phyloP scores from a whole-genome alignment of 1,139 yeast species.

The Diutina ranongensis region DNA sequence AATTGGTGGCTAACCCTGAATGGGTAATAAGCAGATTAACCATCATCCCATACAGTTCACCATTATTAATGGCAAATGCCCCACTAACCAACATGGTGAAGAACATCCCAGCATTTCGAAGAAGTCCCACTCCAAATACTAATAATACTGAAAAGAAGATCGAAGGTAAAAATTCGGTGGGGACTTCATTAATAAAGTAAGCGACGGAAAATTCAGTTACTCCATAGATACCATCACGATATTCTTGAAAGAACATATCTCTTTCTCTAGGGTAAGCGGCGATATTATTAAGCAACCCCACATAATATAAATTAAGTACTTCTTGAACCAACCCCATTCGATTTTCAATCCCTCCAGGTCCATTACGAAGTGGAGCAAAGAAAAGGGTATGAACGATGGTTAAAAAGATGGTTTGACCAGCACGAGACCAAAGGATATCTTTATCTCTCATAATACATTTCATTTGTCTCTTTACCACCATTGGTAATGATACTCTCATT shows the following conservation, averaged over 20 bases:
- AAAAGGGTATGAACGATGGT: conserved; percentile 3
- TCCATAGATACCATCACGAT: conserved; percentile 4
- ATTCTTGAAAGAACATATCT: conserved; percentile 5
- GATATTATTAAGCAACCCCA: background rate
- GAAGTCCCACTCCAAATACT: conserved; percentile 6
- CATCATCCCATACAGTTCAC: conserved; percentile 5
- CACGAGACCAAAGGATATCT: conserved; percentile 3
- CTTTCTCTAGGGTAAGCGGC: background rate
- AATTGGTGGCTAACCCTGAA: conserved; percentile 68
- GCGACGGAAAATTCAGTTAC: conserved; percentile 1
- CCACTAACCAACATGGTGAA: background rate
- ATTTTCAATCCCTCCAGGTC: conserved; percentile 3
- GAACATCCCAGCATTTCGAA: conserved; percentile 2
- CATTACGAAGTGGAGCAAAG: conserved; percentile 3
- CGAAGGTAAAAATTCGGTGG: background rate
- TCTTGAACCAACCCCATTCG: conserved; percentile 5
- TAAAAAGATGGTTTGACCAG: background rate
- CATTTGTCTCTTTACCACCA: background rate
- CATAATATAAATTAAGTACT: conserved; percentile 3
- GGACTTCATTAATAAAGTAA: background rate
- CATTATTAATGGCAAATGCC: background rate
- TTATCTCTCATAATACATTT: background rate
- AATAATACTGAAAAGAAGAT: background rate
- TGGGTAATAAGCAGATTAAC: conserved; percentile 67
- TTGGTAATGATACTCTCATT: background rate